Base-by-base conservation (phyloP, 2,329 filamentous ascomycete species). In the Ambrosiella cleistominuta region DNA sequence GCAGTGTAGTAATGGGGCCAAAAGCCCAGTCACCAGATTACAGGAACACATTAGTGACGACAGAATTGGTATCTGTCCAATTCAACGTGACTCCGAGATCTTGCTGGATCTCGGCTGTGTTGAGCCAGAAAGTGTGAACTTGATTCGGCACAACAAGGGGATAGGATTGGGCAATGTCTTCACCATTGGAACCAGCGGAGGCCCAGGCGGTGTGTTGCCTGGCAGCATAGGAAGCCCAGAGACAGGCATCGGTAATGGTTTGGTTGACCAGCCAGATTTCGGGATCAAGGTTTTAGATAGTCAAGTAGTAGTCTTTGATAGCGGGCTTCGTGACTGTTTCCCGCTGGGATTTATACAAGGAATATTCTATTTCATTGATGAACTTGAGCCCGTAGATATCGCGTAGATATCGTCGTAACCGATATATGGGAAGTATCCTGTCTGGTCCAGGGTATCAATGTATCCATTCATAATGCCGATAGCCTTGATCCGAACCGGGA, bases 401-500 rank as follows among this genome's bases (percentile, higher is more conserved):
- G 65, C 79, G 65, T 86, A 89, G 0, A 82, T 80, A 65, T 86
- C 86, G 65, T 80, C 78, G 59, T 74, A 73, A 8, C 78, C 77
- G 66, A 82, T 83, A 7, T 68, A 65, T 1, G 79, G 74, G 62
- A 78, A 81, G 63, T 70, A 78, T 2, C 77, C 75, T 2, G 72
- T 71, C 68, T 88, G 82, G 0, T 81, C 72, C 37, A 80, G 66
- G 63, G 78, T 74, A 64, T 89, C 86, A 40, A 88, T 71, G 62
- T 83, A 79, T 11, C 83, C 85, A 66, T 88, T 86, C 60, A 87
- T 72, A 60, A 89, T 84, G 19, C 84, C 83, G 0, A 88, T 68
- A 0, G 83, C 79, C 12, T 71, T 71, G 7, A 88, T 71, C 7
- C 74, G 66, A 1, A 79, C 60, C 1, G 72, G 67, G 2, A 80